Base-by-base conservation (phyloP, 2,329 filamentous ascomycete genomes). In the Monosporascus sp. region DNA sequence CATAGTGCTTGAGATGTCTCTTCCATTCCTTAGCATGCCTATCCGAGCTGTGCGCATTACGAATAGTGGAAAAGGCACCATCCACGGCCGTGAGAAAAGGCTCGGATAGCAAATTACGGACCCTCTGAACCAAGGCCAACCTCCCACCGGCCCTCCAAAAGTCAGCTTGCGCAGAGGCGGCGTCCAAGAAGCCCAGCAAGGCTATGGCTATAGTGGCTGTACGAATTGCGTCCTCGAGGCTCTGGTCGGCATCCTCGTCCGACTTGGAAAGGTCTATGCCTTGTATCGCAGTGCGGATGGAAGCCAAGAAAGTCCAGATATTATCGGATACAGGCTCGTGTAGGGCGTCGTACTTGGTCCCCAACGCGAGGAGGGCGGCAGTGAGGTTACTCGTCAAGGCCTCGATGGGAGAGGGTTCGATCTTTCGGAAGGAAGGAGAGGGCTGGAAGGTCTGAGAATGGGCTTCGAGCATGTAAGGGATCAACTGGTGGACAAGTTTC, bases 331-430 rank as follows among this genome's bases (percentile, higher is more conserved):
- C 83, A 1, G 76, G 75, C 52, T 86, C 78, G 55, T 87, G 84
- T 24, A 97, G 75, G 17, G 81, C 78, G 27, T 80, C 75, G 68
- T 93, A 89, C 51, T 85, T 85, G 48, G 83, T 79, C 2, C 90
- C 93, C 22, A 99, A 75, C 1, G 86, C 83, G n/a, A 99, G 79
- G 6, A 97, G 75, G 5, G 92, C 92, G 5, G 82, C 82, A 0
- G 90, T 88, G 39, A 99, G 81, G 62, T 89, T 85, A 63, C 85
- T 87, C 3, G 89, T 86, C 35, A 97, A 76, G 1, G 86, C 81
- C 70, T 97, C 93, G 76, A 90, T 94, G 20, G 95, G 93, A 3
- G 90, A 95, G 1, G 90, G 90, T 55, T 92, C 87, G 66, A 96
- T 82, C 60, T 84, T 84, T 60, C 87, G 87, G 60, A 97, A 87